phyloP scores from a whole-genome alignment of 495 filamentous ascomycete species.

The Penicillium arizonense region DNA sequence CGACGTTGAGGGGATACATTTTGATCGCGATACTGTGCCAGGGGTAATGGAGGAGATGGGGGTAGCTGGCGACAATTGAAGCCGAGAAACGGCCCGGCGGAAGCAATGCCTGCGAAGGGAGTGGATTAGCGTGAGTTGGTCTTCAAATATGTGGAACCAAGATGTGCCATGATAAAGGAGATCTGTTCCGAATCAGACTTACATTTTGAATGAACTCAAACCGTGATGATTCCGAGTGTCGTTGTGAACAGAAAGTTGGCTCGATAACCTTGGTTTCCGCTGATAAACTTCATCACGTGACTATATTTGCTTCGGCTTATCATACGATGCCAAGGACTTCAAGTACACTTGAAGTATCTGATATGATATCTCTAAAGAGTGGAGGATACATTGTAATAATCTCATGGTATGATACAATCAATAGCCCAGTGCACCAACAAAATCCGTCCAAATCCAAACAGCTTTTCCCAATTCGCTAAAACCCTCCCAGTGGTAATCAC shows the following conservation, averaged over 20 bases:
- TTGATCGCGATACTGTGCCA: constrained; percentile 1
- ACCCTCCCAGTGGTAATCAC: not conserved
- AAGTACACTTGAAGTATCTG: not conserved
- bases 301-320: too few relatives aligned
- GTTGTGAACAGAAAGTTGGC: too few relatives aligned
- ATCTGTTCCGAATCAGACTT: not conserved
- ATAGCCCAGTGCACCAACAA: not conserved
- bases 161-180: not conserved
- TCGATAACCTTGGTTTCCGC: not conserved
- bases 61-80: constrained; percentile 27
- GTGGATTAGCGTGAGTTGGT: constrained; percentile 7
- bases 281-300: not conserved
- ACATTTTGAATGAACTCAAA: not conserved
- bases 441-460: not conserved
- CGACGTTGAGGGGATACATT: constrained; percentile 1
- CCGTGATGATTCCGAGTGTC: too few relatives aligned
- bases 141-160: not conserved
- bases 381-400: constrained; percentile 1
- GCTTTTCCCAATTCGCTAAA: not conserved
- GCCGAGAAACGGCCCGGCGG: constrained; percentile 56
- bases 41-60: not conserved
- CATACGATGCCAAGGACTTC: too few relatives aligned
- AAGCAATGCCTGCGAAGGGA: constrained; percentile 36
- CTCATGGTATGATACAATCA: not conserved
- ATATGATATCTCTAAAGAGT: not conserved